Base-by-base conservation (phyloP, 176 grass and related monocot species). In the Oryza glaberrima region DNA sequence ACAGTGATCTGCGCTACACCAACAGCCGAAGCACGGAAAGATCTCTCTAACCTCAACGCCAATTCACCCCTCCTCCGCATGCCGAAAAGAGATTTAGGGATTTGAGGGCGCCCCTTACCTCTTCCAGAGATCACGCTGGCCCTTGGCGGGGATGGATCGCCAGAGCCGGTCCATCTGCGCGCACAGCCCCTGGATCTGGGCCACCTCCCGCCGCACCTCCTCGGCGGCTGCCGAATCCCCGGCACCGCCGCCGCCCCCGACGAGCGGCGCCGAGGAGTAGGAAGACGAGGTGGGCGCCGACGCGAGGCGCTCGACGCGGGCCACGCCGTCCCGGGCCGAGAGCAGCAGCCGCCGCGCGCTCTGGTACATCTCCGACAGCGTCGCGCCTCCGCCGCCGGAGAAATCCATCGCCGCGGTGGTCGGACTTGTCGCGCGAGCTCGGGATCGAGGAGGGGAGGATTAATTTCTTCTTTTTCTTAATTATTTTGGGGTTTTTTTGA, bases 61-160 rank as follows among this genome's bases (percentile, higher is more conserved):
- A 32, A 86, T 40, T 38, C 28, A 52, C n/a, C 14, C 12, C 6
- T 11, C 11, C 13, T 15, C 40, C 40, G 7, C 19, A 58, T n/a
- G 54, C 17, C 54, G 7, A n/a, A 58, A 58, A 58, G 15, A 58
- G 54, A 56, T 17, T 58, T 58, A 58, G 54, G 28, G 35, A 66
- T 34, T 65, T 46, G 75, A 9, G 0, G 40, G 26, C 67, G 72
- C 16, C 63, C 63, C 65, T 88, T 88, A 96, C 96, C 96, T 94
- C 88, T 99, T 99, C 96, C 96, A 99, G 79, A 99, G 88, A 88
- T 96, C 96, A 30, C 91, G 91, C 78, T 99, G 96, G 76, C 86
- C 83, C 81, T 94, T 94, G 75, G 85, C 75, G 13, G 93, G 89
- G 81, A 96, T 90, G 52, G 93, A 94, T 9, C 91, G 93, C 96